Percentiles rank a stretch among this genome's conserved stretches.
These are phyloP conservation scores for Leptodontidium sp. DNA, from an alignment of 2,329 filamentous ascomycete genomes.

Conservation along the genomic window DNA sequence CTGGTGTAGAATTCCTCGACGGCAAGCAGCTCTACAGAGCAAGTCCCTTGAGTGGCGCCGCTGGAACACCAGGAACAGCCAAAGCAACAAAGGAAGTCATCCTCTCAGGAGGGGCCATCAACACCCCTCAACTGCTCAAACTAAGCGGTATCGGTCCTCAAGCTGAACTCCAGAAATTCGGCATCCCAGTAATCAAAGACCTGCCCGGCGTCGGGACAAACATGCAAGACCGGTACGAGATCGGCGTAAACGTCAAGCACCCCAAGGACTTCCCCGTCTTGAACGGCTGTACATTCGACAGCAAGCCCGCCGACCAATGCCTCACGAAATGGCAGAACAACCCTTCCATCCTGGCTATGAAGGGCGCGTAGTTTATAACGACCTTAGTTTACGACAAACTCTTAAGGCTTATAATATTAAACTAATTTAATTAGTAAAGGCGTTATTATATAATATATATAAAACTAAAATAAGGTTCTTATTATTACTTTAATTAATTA, in stretches of 20 bases:
- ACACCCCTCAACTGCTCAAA: slow-evolving; percentile 57
- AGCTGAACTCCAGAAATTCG: slow-evolving; percentile 49
- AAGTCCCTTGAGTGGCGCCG: slow-evolving; percentile 41
- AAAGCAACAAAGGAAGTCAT: slow-evolving; percentile 53
- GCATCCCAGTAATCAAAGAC: slow-evolving; percentile 61
- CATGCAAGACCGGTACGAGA: slow-evolving; percentile 62
- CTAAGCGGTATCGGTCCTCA: slow-evolving; percentile 54
- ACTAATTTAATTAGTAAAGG: too few species aligned
- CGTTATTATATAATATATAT: too few species aligned
- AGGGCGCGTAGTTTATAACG: slow-evolving; percentile 45
- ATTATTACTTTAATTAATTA: too few species aligned
- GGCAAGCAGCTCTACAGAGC: slow-evolving; percentile 54
- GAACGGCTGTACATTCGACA: slow-evolving; percentile 47
- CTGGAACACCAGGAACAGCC: slow-evolving; percentile 47
- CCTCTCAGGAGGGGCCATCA: slow-evolving; percentile 55
- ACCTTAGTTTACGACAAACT: too few species aligned
- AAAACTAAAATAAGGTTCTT: too few species aligned
- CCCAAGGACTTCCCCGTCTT: slow-evolving; percentile 50
- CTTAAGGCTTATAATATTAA: too few species aligned
- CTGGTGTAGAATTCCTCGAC: slow-evolving; percentile 53
- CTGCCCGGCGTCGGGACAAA: slow-evolving; percentile 72
- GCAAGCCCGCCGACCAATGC: slow-evolving; percentile 49
- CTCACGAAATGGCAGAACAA: slow-evolving; percentile 46
- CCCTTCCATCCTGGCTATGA: slow-evolving; percentile 38
- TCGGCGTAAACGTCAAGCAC: slow-evolving; percentile 54